These are phyloP conservation scores for Penicillium sp. DNA, from an alignment of 2,329 filamentous ascomycete species.

Conservation along the genomic window DNA sequence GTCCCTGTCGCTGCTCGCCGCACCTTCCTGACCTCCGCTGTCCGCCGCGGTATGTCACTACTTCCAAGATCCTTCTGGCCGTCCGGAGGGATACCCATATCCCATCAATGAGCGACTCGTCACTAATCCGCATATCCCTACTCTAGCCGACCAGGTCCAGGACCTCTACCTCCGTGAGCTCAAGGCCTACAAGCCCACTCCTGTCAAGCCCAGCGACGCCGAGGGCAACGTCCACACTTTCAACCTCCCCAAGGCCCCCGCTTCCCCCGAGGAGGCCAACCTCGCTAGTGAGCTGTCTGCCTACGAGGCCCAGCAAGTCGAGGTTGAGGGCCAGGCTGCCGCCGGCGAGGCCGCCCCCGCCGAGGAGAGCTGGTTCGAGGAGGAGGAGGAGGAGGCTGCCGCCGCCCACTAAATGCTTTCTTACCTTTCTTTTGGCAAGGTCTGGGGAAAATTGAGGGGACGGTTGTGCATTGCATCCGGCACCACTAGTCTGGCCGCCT, in stretches of 20 bases:
- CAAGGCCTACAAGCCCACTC: slow-evolving; percentile 86
- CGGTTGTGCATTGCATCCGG: slow-evolving; percentile 26
- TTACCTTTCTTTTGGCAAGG: slow-evolving; percentile 28
- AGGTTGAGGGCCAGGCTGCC: slow-evolving; percentile 84
- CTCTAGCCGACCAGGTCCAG: slow-evolving; percentile 89
- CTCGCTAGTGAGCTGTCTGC: slow-evolving; percentile 88
- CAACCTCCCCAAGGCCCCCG: slow-evolving; percentile 73
- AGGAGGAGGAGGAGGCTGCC: slow-evolving; percentile 60
- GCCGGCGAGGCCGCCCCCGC: slow-evolving; percentile 62
- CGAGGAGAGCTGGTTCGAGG: slow-evolving; percentile 80
- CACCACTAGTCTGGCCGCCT: slow-evolving; percentile 22
- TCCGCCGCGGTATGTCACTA: slow-evolving; percentile 61
- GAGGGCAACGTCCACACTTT: slow-evolving; percentile 92
- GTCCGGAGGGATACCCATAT: background rate
- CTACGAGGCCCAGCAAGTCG: slow-evolving; percentile 92
- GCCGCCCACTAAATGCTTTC: slow-evolving; percentile 45
- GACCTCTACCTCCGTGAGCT: slow-evolving; percentile 97
- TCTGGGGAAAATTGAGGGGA: slow-evolving; percentile 32
- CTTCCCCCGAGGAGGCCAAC: slow-evolving; percentile 90
- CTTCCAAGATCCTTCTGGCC: slow-evolving; percentile 4
- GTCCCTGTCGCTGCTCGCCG: slow-evolving; percentile 59
- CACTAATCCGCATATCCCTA: slow-evolving; percentile 25
- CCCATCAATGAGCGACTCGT: slow-evolving; percentile 28
- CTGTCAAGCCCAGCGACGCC: slow-evolving; percentile 81
- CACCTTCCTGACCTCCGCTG: slow-evolving; percentile 64